Base-by-base conservation (phyloP, 2,329 filamentous ascomycete species). In the Aspergillus jensenii region DNA sequence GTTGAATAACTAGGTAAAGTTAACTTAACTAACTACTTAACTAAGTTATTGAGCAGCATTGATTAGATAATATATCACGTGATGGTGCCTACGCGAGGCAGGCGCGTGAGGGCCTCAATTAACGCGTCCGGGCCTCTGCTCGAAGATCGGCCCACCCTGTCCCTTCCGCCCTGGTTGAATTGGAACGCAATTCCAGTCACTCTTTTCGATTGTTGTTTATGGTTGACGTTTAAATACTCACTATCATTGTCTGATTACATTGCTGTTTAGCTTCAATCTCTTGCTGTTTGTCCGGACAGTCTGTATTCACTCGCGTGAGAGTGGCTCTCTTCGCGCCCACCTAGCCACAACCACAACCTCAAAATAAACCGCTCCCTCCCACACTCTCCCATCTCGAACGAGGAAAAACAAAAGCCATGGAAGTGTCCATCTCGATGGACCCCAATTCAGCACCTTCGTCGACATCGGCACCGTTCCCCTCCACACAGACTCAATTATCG, bases 121-220 rank as follows among this genome's bases (percentile, higher is more conserved):
- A 55, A 55, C 53, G 53, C 53, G 53, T 49, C 53, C 23, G 35
- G 11, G 11, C 25, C 35, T 35, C 37, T 40, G n/a, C 35, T 41
- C 37, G 19, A 44, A 39, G 45, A 44, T 50, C 45, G 53, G 53
- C 53, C 53, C 53, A 55, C 45, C 14, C 46, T 11, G 46, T 15
- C n/a, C 23, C 40, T 25, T 39, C 15, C 21, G n/a, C 12, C 33
- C n/a, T 37, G 31, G 23, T 51, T 19, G 23, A 52, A 31, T 52
- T 27, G 39, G 39, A 12, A 27, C 40, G 21, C 40, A 41, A 45
- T 45, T 43, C 27, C 9, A 31, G 27, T 31, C 50, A 52, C 50
- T 45, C 40, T 46, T 37, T 35, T 53, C 3, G 27, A 46, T 39
- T 53, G 41, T 27, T 52, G 37, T 25, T 17, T n/a, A 37, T 25